A percentile compares a stretch with the other conserved stretches of the same genome.
Conservation (phyloP, 2,329 filamentous ascomycete species). For the Fusarium haematococcum region DNA sequence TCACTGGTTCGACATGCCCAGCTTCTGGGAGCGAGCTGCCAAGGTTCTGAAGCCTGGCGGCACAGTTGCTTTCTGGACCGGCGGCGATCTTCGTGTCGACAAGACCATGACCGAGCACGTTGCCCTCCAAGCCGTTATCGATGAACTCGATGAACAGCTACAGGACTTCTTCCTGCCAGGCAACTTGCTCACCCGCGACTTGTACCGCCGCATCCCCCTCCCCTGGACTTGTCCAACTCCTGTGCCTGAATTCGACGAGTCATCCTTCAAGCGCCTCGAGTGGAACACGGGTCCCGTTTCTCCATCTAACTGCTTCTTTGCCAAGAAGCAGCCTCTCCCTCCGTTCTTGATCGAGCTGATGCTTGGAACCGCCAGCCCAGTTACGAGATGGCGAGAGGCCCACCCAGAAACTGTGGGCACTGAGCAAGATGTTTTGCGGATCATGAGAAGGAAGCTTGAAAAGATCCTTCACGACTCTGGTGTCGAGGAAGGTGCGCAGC, state of each 20-base stretch:
- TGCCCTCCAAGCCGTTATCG: slow-evolving; percentile 56
- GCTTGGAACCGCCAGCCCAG: slow-evolving; percentile 53
- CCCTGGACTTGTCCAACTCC: slow-evolving; percentile 60
- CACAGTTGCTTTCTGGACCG: slow-evolving; percentile 64
- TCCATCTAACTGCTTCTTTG: slow-evolving; percentile 45
- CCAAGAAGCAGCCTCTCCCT: slow-evolving; percentile 29
- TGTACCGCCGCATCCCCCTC: slow-evolving; percentile 58
- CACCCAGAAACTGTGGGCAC: slow-evolving; percentile 55
- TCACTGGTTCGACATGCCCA: slow-evolving; percentile 69
- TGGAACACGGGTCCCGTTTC: slow-evolving; percentile 49
- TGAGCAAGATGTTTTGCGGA: slow-evolving; percentile 52
- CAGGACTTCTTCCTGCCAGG: slow-evolving; percentile 54
- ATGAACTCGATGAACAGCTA: slow-evolving; percentile 53
- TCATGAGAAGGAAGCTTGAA: slow-evolving; percentile 45
- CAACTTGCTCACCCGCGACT: slow-evolving; percentile 53
- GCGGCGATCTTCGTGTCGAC: slow-evolving; percentile 46
- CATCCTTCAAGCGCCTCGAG: slow-evolving; percentile 54
- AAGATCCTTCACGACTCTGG: slow-evolving; percentile 48
- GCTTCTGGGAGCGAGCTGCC: slow-evolving; percentile 62
- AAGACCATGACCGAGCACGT: slow-evolving; percentile 52
- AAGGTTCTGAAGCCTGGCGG: slow-evolving; percentile 63
- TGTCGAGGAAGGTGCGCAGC: slow-evolving; percentile 50
- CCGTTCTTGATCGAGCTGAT: slow-evolving; percentile 52
- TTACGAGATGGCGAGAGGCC: slow-evolving; percentile 59
- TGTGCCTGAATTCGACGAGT: slow-evolving; percentile 53